Evolutionary conservation across 352 stramenopile species (phyloP).

Genomic region (Phytophthora brassicae): DNA sequence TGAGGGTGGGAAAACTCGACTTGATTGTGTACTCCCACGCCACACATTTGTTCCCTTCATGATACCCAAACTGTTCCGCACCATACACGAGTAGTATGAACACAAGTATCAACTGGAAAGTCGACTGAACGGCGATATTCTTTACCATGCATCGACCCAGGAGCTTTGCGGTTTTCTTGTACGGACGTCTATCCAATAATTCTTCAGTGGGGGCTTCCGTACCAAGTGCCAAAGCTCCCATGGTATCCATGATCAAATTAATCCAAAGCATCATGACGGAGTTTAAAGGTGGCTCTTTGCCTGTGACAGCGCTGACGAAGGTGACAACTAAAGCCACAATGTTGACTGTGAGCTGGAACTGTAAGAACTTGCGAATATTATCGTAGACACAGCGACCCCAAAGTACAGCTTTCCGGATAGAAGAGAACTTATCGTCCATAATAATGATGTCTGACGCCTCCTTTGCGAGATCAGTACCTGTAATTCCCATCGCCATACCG

Average conservation of each 20-base stretch:
- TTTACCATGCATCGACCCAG: conserved; percentile 71
- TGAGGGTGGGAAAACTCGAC: conserved; percentile 44
- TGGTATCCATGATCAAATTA: conserved; percentile 88
- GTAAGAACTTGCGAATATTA: conserved; percentile 85
- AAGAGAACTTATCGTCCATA: conserved; percentile 88
- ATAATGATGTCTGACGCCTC: conserved; percentile 88
- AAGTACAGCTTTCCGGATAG: conserved; percentile 75
- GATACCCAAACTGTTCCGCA: conserved; percentile 56
- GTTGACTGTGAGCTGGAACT: conserved; percentile 87
- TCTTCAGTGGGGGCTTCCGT: conserved; percentile 70
- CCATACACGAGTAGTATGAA: conserved; percentile 77
- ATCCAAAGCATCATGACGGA: conserved; percentile 91
- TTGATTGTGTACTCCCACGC: conserved; percentile 49
- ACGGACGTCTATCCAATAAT: conserved; percentile 65
- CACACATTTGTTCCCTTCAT: conserved; percentile 60
- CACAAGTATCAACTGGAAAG: conserved; percentile 83
- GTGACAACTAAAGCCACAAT: conserved; percentile 80
- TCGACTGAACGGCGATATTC: conserved; percentile 70
- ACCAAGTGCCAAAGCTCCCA: conserved; percentile 70
- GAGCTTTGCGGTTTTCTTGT: conserved; percentile 65
- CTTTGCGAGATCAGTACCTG: conserved; percentile 78
- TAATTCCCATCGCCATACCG: conserved; percentile 81
- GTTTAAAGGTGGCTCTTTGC: conserved; percentile 79
- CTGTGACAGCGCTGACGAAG: conserved; percentile 80
- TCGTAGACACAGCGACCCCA: conserved; percentile 86